Conservation (phyloP, 2,329 filamentous ascomycete genomes). For the Penicillium sp. region DNA sequence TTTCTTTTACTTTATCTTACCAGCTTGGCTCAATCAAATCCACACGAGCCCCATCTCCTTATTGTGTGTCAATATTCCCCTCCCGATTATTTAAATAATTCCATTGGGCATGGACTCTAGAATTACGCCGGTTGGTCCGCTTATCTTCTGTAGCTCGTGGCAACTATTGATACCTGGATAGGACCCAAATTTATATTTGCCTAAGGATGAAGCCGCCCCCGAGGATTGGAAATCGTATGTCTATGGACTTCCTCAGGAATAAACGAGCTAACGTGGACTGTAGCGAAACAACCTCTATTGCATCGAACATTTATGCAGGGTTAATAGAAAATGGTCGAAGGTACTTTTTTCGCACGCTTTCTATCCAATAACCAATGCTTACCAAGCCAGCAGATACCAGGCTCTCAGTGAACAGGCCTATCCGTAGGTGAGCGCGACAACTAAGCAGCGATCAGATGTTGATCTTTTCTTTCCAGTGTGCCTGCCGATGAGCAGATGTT, state of each 20-base stretch:
- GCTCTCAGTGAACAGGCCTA: background rate
- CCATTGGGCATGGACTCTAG: background rate
- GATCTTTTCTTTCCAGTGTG: background rate
- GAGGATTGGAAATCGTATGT: slow-evolving; percentile 9
- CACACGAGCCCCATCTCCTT: background rate
- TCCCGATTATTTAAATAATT: background rate
- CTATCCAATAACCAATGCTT: background rate
- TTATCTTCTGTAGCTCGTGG: background rate
- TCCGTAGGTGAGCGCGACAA: background rate
- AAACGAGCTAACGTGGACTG: background rate
- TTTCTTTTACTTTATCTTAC: background rate
- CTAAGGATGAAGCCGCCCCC: background rate
- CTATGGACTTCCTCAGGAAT: background rate
- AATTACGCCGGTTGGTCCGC: background rate
- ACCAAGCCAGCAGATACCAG: slow-evolving; percentile 4
- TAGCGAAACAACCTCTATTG: slow-evolving; percentile 14
- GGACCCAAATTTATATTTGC: slow-evolving; percentile 4
- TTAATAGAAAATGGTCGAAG: slow-evolving; percentile 12
- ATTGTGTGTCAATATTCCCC: background rate
- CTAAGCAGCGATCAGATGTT: background rate
- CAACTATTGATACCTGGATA: background rate
- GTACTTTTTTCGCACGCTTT: background rate
- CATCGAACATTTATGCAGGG: slow-evolving; percentile 4
- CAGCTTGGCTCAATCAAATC: background rate
- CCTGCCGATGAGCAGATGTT: slow-evolving; percentile 13